Evolutionary conservation across 371 early-diverging fungal species (phyloP), one percentile per base, ranked within the genome.

Genomic region (Rhizoclosmatium hyalinum): DNA sequence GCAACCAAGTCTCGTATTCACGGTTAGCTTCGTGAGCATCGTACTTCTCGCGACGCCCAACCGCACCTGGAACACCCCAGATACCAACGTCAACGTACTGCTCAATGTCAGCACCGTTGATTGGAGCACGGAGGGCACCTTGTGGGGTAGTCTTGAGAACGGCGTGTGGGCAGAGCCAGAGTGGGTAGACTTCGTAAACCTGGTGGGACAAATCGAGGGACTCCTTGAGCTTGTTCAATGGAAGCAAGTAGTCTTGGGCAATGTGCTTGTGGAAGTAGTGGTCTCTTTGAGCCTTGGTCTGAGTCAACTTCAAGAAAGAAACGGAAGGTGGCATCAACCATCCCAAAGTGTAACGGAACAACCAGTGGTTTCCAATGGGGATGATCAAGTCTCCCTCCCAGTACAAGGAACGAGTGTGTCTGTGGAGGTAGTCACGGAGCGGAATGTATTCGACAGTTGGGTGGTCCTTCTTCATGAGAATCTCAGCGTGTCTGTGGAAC

Each of bases 91-190:
- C 79, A 42, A 79, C 79, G 60, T 75, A 79, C 73, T 71, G 69
- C 68, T 75, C 74, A 70, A 70, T 73, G 19, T 75, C 50, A 24
- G n/a, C 47, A 32, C 62, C 63, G 62, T 72, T 58, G 44, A 65
- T 50, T 21, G 76, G 79, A 3, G 75, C 76, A 12, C 73, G 62
- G 12, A 79, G 17, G 71, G 87, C 85, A 56, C 84, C 89, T 74
- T 83, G 85, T 66, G 87, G 81, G 50, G 84, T 82, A 73, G 86
- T 87, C 75, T 84, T 87, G 75, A 89, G 78, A 64, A 88, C 80
- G 73, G 81, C 82, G 77, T 82, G 85, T 64, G 82, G 85, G 73
- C 83, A 85, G 75, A 81, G 79, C 70, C 83, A 80, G 6, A 85
- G 70, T 5, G 85, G 85, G 76, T 83, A 85, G 58, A 83, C 61